These are phyloP conservation scores for Hypoxylon sp. DNA, from an alignment of 2,329 filamentous ascomycete species.

Conservation along the genomic window DNA sequence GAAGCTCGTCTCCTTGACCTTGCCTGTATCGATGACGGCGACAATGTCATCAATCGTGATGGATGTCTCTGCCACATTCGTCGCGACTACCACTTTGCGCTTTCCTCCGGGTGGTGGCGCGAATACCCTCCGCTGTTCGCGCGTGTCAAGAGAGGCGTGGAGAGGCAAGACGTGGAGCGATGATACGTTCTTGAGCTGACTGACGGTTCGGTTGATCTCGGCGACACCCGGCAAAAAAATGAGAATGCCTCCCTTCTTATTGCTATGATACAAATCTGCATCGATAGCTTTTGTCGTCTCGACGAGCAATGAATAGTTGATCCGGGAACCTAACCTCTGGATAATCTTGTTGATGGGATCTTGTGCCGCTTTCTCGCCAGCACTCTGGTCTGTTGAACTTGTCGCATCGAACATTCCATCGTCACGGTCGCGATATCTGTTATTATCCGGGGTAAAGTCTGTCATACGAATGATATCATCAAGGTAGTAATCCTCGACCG, in stretches of 20 bases:
- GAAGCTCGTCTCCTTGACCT: conserved; percentile 96
- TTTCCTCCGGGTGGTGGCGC: conserved; percentile 80
- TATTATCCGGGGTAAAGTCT: conserved; percentile 68
- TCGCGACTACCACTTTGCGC: conserved; percentile 93
- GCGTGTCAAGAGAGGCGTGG: conserved; percentile 90
- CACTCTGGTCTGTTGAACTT: conserved; percentile 54
- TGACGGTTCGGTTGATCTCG: conserved; percentile 88
- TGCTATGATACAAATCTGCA: conserved; percentile 73
- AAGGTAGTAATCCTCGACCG: conserved; percentile 89
- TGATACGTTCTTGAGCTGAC: conserved; percentile 72
- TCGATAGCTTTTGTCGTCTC: conserved; percentile 88
- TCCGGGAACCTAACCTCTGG: conserved; percentile 81
- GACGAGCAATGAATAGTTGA: conserved; percentile 91
- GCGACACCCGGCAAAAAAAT: conserved; percentile 94
- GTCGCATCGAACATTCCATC: conserved; percentile 54
- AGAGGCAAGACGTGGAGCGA: conserved; percentile 85
- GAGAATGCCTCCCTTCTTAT: conserved; percentile 87
- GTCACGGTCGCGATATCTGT: conserved; percentile 51
- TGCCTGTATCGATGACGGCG: conserved; percentile 93
- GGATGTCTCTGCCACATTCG: conserved; percentile 97
- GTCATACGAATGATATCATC: conserved; percentile 89
- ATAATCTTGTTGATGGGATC: conserved; percentile 78
- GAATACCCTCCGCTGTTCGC: conserved; percentile 91
- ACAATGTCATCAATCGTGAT: conserved; percentile 99
- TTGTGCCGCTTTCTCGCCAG: conserved; percentile 59